Conservation (phyloP, 768 basidiomycete genomes). For the Hygrophoropsis aurantiaca region DNA sequence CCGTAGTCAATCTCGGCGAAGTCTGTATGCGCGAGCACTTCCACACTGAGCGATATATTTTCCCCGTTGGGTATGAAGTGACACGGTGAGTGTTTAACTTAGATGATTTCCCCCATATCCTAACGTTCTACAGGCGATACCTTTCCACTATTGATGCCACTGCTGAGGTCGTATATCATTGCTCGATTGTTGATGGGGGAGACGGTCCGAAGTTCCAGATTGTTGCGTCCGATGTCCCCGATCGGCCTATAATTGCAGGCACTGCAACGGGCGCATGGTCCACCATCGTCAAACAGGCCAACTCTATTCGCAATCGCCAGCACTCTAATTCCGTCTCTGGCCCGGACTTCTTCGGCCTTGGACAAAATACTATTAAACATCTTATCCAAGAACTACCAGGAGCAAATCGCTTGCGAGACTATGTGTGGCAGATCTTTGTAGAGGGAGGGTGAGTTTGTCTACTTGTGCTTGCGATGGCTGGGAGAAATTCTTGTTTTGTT, state of each 20-base stretch:
- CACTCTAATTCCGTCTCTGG: conserved; percentile 88
- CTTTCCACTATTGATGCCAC: conserved; percentile 71
- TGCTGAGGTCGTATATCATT: conserved; percentile 72
- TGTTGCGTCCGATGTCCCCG: conserved; percentile 68
- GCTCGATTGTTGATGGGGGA: conserved; percentile 82
- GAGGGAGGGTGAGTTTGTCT: conserved; percentile 74
- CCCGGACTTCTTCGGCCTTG: conserved; percentile 85
- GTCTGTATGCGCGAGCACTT: conserved; percentile 84
- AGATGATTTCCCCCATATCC: not conserved
- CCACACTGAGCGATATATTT: conserved; percentile 86
- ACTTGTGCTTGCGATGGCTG: conserved; percentile 13
- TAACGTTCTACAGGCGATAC: conserved; percentile 56
- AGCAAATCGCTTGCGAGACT: conserved; percentile 70
- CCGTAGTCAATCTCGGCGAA: conserved; percentile 69
- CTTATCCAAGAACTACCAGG: conserved; percentile 83
- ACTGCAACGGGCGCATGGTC: conserved; percentile 90
- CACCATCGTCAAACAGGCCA: conserved; percentile 79
- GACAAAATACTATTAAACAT: conserved; percentile 87
- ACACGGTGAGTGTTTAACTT: conserved; percentile 50
- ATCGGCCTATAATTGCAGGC: conserved; percentile 75
- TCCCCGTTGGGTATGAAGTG: conserved; percentile 84
- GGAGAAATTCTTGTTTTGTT: conserved; percentile 12
- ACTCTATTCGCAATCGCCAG: conserved; percentile 75
- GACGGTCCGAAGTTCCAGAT: conserved; percentile 88
- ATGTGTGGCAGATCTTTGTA: conserved; percentile 84